phyloP scores from a whole-genome alignment of 2,329 filamentous ascomycete species.

The Ophiocordyceps unilateralis region DNA sequence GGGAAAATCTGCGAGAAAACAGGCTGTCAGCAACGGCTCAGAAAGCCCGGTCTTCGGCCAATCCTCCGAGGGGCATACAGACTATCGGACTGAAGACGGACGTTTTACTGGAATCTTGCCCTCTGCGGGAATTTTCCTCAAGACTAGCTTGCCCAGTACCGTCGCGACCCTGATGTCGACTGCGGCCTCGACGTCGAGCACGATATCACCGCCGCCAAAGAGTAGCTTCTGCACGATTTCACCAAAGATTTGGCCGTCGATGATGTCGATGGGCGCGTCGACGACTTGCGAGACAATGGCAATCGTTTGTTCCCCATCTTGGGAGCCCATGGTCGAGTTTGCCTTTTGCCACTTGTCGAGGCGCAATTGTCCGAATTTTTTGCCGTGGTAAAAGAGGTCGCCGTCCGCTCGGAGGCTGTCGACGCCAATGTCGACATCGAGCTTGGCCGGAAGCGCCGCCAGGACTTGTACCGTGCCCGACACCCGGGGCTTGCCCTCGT shows the following conservation, averaged over 20 bases:
- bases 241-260: conserved; percentile 60
- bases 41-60: not conserved
- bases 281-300: conserved; percentile 60
- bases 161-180: conserved; percentile 76
- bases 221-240: conserved; percentile 67
- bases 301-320: conserved; percentile 40
- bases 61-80: conserved; percentile 5
- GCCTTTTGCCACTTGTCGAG: conserved; percentile 69
- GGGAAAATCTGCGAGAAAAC: conserved; percentile 35
- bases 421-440: conserved; percentile 74
- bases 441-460: conserved; percentile 63
- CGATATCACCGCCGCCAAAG: conserved; percentile 53
- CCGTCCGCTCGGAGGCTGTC: conserved; percentile 59
- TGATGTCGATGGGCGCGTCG: conserved; percentile 68
- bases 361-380: conserved; percentile 68
- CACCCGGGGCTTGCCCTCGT: conserved; percentile 58
- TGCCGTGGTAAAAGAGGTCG: conserved; percentile 61
- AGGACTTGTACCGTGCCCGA: conserved; percentile 71
- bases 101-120: conserved; percentile 83
- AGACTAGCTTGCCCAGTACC: conserved; percentile 59
- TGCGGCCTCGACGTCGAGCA: conserved; percentile 56
- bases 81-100: conserved; percentile 42
- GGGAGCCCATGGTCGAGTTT: conserved; percentile 54
- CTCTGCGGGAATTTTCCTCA: conserved; percentile 72
- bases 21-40: not conserved